Percentiles rank a stretch among this genome's conserved stretches.
Conservation (phyloP, 2,329 filamentous ascomycete species). For the Phaeosphaeriaceae sp. region DNA sequence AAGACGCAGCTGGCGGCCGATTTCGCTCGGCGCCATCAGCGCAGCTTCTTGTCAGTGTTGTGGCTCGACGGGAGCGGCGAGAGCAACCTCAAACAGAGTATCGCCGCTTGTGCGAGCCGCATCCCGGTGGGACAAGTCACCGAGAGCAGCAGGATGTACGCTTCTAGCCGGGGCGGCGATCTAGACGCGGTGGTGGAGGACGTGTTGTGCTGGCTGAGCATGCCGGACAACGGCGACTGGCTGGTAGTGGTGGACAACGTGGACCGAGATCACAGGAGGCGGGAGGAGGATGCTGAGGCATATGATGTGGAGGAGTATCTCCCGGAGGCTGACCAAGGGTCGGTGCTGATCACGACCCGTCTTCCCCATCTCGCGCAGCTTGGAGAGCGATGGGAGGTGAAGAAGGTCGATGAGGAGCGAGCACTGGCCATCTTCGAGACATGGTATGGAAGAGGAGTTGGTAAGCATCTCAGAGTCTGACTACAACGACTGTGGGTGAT, state of each 20-base stretch:
- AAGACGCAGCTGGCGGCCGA: slow-evolving; percentile 34
- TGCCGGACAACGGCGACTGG: slow-evolving; percentile 21
- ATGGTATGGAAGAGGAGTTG: slow-evolving; percentile 17
- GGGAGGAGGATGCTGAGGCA: slow-evolving; percentile 12
- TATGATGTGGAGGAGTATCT: slow-evolving; percentile 24
- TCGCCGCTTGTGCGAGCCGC: slow-evolving; percentile 20
- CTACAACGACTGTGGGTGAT: background rate
- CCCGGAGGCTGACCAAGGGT: slow-evolving; percentile 24
- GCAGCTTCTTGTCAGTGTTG: slow-evolving; percentile 24
- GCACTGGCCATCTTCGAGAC: slow-evolving; percentile 24
- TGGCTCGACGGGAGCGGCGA: slow-evolving; percentile 29
- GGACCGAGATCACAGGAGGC: slow-evolving; percentile 14
- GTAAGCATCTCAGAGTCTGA: slow-evolving; percentile 12
- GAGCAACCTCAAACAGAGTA: slow-evolving; percentile 25
- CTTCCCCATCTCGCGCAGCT: slow-evolving; percentile 22
- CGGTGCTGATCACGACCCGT: slow-evolving; percentile 29
- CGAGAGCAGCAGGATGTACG: slow-evolving; percentile 21
- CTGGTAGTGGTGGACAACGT: slow-evolving; percentile 31
- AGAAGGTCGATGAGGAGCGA: slow-evolving; percentile 16
- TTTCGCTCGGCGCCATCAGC: slow-evolving; percentile 27
- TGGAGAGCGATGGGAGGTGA: slow-evolving; percentile 19
- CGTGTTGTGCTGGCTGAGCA: slow-evolving; percentile 23
- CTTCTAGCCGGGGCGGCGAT: slow-evolving; percentile 8
- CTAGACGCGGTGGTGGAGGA: slow-evolving; percentile 24
- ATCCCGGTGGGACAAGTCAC: slow-evolving; percentile 22